Evolutionary conservation across 768 basidiomycete genomes (phyloP), one percentile per base, ranked within the genome.

Genomic region (Lactifluus rugatus): DNA sequence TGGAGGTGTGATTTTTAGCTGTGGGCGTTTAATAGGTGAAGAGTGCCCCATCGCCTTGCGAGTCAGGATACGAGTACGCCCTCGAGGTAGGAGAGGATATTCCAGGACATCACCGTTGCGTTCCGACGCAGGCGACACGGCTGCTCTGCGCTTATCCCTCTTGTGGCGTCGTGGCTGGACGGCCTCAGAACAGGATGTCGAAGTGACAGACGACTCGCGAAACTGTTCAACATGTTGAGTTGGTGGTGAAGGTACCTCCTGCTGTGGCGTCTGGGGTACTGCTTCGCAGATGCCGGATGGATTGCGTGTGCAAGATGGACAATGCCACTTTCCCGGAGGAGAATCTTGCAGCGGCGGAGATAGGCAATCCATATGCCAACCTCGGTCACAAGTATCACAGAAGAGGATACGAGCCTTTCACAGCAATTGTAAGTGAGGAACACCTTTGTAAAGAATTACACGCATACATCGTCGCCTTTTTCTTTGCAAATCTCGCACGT

Each of bases 311-410:
- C 89, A 91, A 28, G 69, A 58, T 25, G 86, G 86, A 69, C 89
- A 91, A 65, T 81, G 77, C 87, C 87, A 93, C 68, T 77, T 76
- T 64, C 90, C 91, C 37, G 82, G 78, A 2, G 93, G 93, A 34
- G 83, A 75, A 57, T 81, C 75, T 54, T 77, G 72, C 16, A 96
- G 72, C 0, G 88, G 84, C 34, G 93, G 91, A 37, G 72, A 64
- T 56, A 93, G 76, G 69, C 89, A 93, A 63, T 84, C 80, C 78
- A 84, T 82, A 70, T 93, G 90, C 87, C 88, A 92, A 36, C 89
- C 92, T 79, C 92, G 78, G 76, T 98, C 95, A 71, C 95, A 98
- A 56, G 76, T 81, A 76, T 98, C 95, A 70, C 95, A 98, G 65
- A 97, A 87, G 53, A 98, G 70, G 62, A 96, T 84, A 52, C 81